A percentile compares a stretch with the other conserved stretches of the same genome.
These are phyloP conservation scores for Botrytis sinoallii DNA, from an alignment of 2,329 filamentous ascomycete species.

Conservation along the genomic window DNA sequence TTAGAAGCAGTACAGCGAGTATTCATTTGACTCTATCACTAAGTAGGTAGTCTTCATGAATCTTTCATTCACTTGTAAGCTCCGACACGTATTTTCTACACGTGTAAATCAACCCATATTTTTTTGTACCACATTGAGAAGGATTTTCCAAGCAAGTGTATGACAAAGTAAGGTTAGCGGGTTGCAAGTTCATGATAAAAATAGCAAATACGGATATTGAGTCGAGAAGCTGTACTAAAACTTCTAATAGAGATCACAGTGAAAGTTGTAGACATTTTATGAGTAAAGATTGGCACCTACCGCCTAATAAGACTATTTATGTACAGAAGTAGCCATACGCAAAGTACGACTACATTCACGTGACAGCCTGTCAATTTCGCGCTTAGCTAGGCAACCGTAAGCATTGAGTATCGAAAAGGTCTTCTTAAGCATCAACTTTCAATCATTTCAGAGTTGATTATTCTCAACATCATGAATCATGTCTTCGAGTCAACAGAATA, in stretches of 20 bases:
- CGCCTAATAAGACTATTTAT: too few species aligned
- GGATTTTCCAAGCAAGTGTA: neutral
- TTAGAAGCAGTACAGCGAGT: neutral
- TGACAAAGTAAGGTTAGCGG: neutral
- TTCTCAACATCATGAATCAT: slow-evolving; percentile 13
- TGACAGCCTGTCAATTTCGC: slow-evolving; percentile 2
- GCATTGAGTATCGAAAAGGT: neutral
- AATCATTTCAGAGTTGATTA: neutral
- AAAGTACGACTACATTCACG: neutral
- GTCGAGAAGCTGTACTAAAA: neutral
- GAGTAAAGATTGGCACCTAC: neutral
- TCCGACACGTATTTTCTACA: neutral
- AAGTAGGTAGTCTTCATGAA: neutral
- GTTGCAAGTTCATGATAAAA: neutral
- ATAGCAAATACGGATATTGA: neutral
- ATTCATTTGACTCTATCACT: neutral
- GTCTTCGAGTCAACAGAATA: slow-evolving; percentile 15
- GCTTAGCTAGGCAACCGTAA: slow-evolving; percentile 3
- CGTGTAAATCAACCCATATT: neutral
- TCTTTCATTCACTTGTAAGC: neutral
- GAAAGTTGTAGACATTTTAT: neutral
- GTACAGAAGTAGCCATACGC: neutral
- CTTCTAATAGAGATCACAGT: neutral
- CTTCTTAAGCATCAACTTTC: neutral
- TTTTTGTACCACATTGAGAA: neutral